Evolutionary conservation across 352 stramenopile species (phyloP), one percentile per base, ranked within the genome.

Genomic region (Phytophthora crassamura): DNA sequence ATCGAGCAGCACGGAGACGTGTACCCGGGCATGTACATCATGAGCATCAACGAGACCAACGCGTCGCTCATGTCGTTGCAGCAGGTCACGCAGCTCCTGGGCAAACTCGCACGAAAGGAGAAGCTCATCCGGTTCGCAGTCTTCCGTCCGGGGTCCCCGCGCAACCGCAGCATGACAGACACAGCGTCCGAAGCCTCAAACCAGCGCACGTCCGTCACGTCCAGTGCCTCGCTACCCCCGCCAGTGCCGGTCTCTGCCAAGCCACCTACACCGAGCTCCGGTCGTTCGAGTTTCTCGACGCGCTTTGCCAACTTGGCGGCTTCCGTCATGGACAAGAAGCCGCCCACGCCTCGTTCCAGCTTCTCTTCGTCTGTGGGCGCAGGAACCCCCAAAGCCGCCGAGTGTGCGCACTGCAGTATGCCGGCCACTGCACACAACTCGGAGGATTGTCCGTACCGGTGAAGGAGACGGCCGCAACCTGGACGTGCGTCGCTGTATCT

Each of bases 1-100:
- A 91, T 94, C 49, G 80, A 94, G 48, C 51, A 48, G 4, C 73
- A 85, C 43, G 86, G 86, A 20, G 68, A 84, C 40, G 86, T 94
- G 41, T 72, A 86, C 7, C 77, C 82, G 11, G 86, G 86, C 59
- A 93, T 93, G 84, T 92, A 91, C 69, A 92, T 94, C 57, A 90
- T 94, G 67, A 86, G 84, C 64, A 94, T 94, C 69, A 91, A 94
- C 70, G 86, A 93, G 52, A 88, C 80, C 20, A 92, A 94, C 53
- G 86, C 82, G 59, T 92, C 83, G 38, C 67, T 92, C 53, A 94
- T 94, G 86, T 92, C 86, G 36, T 72, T 94, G 30, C 75, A 80
- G 46, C 67, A 82, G 28, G 84, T 92, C 41, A 90, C 84, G 10
- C 76, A 91, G 56, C 52, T 91, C 25, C 77, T 94, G 10, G 83